These are phyloP conservation scores for Cyberlindnera misumaiensis DNA, from an alignment of 805 yeast species.

Conservation along the genomic window DNA sequence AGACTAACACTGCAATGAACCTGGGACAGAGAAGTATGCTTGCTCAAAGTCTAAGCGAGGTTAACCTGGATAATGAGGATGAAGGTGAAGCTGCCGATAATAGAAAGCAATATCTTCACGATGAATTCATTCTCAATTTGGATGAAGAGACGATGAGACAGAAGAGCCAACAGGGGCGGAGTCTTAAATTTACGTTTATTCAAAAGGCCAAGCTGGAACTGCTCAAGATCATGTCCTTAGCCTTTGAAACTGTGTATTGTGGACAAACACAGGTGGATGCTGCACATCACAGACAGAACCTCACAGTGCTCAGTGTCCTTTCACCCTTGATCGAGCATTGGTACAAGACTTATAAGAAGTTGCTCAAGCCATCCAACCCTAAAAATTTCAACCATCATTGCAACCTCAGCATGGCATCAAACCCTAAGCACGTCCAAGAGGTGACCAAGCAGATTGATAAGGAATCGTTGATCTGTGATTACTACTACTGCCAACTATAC, in stretches of 20 bases:
- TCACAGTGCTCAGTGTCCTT: slow-evolving; percentile 64
- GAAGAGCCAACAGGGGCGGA: slow-evolving; percentile 20
- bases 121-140: slow-evolving; percentile 23
- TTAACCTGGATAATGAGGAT: slow-evolving; percentile 44
- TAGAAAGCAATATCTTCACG: slow-evolving; percentile 23
- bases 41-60: slow-evolving; percentile 62
- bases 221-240: slow-evolving; percentile 69
- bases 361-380: slow-evolving; percentile 44
- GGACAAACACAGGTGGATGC: slow-evolving; percentile 45
- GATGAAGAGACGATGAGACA: slow-evolving; percentile 25
- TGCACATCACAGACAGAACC: slow-evolving; percentile 52
- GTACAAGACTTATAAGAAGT: slow-evolving; percentile 55
- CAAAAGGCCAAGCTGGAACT: slow-evolving; percentile 80
- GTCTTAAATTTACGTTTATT: slow-evolving; percentile 44
- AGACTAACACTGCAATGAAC: slow-evolving; percentile 75
- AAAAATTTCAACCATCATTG: slow-evolving; percentile 30
- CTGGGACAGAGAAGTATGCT: slow-evolving; percentile 75
- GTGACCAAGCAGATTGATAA: slow-evolving; percentile 41
- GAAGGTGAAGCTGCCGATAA: slow-evolving; percentile 22
- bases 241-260: slow-evolving; percentile 78
- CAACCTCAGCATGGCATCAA: slow-evolving; percentile 18
- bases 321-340: slow-evolving; percentile 76
- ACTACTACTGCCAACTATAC: slow-evolving; percentile 76
- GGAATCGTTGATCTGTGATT: slow-evolving; percentile 75
- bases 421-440: slow-evolving; percentile 27